Base-by-base conservation (phyloP, 768 basidiomycete genomes). In the Neoboletus magnificus region DNA sequence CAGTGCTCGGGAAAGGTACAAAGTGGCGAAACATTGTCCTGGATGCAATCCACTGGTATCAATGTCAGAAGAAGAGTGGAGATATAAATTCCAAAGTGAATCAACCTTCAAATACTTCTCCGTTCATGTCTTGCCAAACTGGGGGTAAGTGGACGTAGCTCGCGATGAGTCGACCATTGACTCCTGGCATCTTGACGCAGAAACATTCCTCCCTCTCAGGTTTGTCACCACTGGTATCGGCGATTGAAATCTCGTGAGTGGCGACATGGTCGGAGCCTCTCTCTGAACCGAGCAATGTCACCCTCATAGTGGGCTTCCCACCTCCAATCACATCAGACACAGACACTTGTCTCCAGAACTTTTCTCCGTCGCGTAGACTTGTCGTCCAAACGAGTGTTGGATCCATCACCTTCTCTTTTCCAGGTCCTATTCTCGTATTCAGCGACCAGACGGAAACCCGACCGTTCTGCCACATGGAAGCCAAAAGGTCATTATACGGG, bases 391-490 rank as follows among this genome's bases (percentile, higher is more conserved):
- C 54, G 48, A 64, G 69, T 8, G 57, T 60, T 1, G 87, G 88
- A 48, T 82, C 72, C 80, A 89, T 83, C 5, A 80, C 76, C 50
- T 85, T 83, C 25, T 74, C 80, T 1, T 74, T 76, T 6, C 83
- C 83, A 12, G 81, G 79, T 11, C 77, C 76, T 30, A 88, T 71
- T 8, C 83, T 81, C 1, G 84, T 91, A 39, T 79, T 74, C 41
- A 93, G 74, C 36, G 82, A 74, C 83, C 87, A 95, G 3, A 94
- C 61, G 49, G 88, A 82, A 10, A 90, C 66, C 29, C 73, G 71
- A 0, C 90, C 91, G n/a, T 75, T 72, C 55, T 87, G 83, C 83
- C 87, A 90, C 1, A 96, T 75, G 2, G 85, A 63, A 11, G 81
- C 87, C 9, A 93, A 67, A 1, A 79, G 66, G 57, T 94, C 90